Evolutionary conservation across 768 basidiomycete species (phyloP).

Genomic region (Naganishia antarctica): DNA sequence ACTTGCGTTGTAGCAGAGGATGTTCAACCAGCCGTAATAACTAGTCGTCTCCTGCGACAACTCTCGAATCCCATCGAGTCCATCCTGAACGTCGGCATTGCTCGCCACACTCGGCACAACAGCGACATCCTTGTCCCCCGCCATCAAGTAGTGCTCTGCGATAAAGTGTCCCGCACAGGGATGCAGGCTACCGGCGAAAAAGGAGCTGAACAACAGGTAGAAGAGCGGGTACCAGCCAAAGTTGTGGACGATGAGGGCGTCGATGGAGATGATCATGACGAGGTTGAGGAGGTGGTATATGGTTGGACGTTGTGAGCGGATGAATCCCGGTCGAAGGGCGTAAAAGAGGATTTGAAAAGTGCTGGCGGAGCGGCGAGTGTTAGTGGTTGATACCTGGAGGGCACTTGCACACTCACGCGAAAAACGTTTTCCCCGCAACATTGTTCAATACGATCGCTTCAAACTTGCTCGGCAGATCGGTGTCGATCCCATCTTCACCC

Average conservation of each 20-base stretch:
- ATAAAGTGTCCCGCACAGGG: conserved; percentile 97
- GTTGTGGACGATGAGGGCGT: conserved; percentile 57
- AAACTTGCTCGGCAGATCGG: conserved; percentile 80
- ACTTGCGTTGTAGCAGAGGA: conserved; percentile 76
- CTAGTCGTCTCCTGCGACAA: conserved; percentile 92
- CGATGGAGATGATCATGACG: conserved; percentile 62
- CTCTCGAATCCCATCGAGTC: conserved; percentile 48
- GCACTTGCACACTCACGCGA: conserved; percentile 85
- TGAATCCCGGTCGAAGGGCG: conserved; percentile 88
- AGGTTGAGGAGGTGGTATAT: conserved; percentile 82
- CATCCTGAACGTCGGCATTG: conserved; percentile 32
- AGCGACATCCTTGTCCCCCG: conserved; percentile 25
- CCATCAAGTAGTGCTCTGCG: conserved; percentile 80
- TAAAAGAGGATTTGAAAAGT: conserved; percentile 99
- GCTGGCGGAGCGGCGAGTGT: conserved; percentile 52
- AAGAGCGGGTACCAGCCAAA: conserved; percentile 56
- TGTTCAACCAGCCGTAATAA: conserved; percentile 88
- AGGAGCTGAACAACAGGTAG: conserved; percentile 81
- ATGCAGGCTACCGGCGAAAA: conserved; percentile 94
- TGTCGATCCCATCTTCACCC: conserved; percentile 93
- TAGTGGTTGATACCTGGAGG: too few species aligned
- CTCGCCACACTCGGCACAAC: conserved; percentile 25
- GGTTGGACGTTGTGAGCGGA: conserved; percentile 74
- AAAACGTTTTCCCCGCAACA: conserved; percentile 96
- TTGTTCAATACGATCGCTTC: conserved; percentile 86